Percentiles rank a stretch among this genome's conserved stretches.
Conservation (phyloP, 2,329 filamentous ascomycete genomes). For the Beauveria scarabaeidicola region DNA sequence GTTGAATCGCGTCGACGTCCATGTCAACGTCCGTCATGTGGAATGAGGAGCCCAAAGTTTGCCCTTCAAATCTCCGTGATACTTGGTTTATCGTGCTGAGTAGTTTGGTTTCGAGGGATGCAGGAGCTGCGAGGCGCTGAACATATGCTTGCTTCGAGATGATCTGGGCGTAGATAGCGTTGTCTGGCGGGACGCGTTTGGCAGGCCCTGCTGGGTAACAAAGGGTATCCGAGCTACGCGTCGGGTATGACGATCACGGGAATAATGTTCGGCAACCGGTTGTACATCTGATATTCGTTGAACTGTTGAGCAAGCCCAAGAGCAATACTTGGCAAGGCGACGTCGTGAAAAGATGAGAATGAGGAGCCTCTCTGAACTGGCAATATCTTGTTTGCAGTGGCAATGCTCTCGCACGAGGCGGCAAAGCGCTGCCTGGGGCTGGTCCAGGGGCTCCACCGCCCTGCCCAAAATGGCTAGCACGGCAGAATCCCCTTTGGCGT, state of each 20-base stretch:
- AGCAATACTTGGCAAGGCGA: not conserved
- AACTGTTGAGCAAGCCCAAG: not conserved
- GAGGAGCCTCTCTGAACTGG: not conserved
- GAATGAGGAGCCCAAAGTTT: too few species aligned
- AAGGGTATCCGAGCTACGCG: not conserved
- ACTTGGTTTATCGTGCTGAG: not conserved
- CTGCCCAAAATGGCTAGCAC: conserved; percentile 5
- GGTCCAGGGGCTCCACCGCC: conserved; percentile 2
- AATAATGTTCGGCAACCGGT: not conserved
- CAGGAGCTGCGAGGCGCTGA: too few species aligned
- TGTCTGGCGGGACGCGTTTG: not conserved
- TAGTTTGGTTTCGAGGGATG: not conserved
- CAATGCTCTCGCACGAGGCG: not conserved
- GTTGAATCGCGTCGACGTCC: conserved; percentile 24
- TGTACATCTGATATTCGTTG: not conserved
- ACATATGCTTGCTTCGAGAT: not conserved
- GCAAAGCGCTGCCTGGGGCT: not conserved
- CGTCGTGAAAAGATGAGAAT: not conserved
- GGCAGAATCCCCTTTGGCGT: conserved; percentile 11
- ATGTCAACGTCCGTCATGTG: conserved; percentile 24
- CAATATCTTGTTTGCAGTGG: not conserved
- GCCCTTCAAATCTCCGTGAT: too few species aligned
- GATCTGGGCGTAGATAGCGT: not conserved
- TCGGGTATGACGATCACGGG: not conserved
- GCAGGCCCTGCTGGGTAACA: not conserved